Base-by-base conservation (phyloP, 352 stramenopile genomes). In the Phytophthora palmivora region DNA sequence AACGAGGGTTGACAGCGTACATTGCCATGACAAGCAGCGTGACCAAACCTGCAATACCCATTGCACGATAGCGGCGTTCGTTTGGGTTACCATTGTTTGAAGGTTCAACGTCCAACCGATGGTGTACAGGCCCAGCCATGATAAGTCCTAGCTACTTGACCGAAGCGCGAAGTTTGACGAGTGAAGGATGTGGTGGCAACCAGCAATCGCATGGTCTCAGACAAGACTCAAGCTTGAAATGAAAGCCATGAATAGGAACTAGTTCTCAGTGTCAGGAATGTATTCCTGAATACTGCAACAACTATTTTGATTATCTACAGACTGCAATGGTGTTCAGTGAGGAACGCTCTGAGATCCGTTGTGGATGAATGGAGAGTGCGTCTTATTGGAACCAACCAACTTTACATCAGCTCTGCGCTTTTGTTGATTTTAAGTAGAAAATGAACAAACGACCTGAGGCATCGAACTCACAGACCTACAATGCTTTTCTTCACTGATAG, bases 41-140 rank as follows among this genome's bases (percentile, higher is more conserved):
- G 19, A 74, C 26, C 18, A 68, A 63, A 18, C 53, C 59, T 6
- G 43, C 56, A 9, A 70, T 12, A 34, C 64, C 64, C 39, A 61
- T 33, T 4, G 34, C 36, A 15, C 64, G 64, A 58, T 66, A 41
- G 21, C 58, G 59, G 22, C 47, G 39, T 11, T 69, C 19, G 24
- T 28, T 28, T 28, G 24, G 6, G 21, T 16, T 39, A 0, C 19
- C 33, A 19, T 38, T 22, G 11, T 22, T 36, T 18, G 33, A 19
- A 36, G 53, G 15, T 8, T 58, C 37, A 14, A n/a, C 15, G n/a
- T 73, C 58, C 32, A 73, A 22, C 8, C 53, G 64, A 41, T 73
- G 64, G 33, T 73, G 64, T n/a, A 22, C 43, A 19, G 50, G 59
- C 16, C 45, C 14, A 1, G 37, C 52, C 46, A 65, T 58, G 4